Conservation (phyloP, 2,329 filamentous ascomycete species). For the Talaromyces pinophilus region DNA sequence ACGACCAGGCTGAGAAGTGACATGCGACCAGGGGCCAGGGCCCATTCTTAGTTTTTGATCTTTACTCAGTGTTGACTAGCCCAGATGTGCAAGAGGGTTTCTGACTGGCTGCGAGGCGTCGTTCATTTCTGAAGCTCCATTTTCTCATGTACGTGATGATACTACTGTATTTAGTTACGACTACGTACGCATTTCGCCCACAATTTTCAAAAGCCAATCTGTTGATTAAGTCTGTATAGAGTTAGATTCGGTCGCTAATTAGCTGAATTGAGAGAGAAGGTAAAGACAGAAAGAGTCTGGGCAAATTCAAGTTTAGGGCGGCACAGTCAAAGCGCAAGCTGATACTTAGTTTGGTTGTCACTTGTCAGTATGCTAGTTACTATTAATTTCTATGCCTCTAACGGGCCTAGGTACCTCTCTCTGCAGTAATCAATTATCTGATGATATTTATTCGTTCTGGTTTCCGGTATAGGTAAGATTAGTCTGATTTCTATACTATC, state of each 20-base stretch:
- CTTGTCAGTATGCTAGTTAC: neutral
- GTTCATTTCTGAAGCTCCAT: conserved; percentile 2
- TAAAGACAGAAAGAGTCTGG: neutral
- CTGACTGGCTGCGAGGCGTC: conserved; percentile 3
- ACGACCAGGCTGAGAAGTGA: conserved; percentile 21
- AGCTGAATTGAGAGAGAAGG: conserved; percentile 6
- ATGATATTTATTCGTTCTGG: neutral
- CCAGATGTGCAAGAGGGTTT: neutral
- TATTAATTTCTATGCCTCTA: neutral
- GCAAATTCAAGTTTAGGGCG: conserved; percentile 12
- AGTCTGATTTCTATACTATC: neutral
- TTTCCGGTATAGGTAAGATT: neutral
- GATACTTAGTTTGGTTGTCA: conserved; percentile 3
- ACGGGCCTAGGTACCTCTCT: neutral
- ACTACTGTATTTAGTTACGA: conserved; percentile 11
- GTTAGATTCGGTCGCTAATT: neutral
- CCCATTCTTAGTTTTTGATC: conserved; percentile 11
- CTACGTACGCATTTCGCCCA: neutral
- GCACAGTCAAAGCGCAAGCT: conserved; percentile 16
- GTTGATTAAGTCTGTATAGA: conserved; percentile 1
- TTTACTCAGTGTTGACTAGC: neutral
- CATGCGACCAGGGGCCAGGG: conserved; percentile 24
- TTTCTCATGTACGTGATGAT: conserved; percentile 3
- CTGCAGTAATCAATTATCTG: conserved; percentile 1
- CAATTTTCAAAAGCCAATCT: conserved; percentile 7